Conservation (phyloP, 768 basidiomycete species). For the Nidularia sp. region DNA sequence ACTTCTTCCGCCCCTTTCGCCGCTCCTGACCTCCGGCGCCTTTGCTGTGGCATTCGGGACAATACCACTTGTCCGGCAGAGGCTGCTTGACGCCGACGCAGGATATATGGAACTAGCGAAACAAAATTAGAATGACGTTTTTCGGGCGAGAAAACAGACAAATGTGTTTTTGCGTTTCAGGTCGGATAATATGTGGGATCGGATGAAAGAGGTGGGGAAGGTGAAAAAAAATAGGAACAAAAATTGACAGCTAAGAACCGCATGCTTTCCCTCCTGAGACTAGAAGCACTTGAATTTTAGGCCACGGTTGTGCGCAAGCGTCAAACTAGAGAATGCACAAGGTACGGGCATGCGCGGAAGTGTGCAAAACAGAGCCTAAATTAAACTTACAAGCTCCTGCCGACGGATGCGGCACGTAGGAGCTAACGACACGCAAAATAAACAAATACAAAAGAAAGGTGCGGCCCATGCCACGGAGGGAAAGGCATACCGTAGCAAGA, state of each 20-base stretch:
- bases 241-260: neutral
- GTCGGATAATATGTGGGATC: neutral
- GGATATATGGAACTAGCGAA: slow-evolving; percentile 50
- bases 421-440: neutral
- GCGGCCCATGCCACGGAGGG: neutral
- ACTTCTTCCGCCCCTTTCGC: slow-evolving; percentile 38
- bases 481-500: neutral
- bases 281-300: neutral
- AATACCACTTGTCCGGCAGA: slow-evolving; percentile 53
- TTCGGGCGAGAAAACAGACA: neutral
- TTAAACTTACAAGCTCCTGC: neutral
- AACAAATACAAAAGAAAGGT: neutral
- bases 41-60: slow-evolving; percentile 44
- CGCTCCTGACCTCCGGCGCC: slow-evolving; percentile 17
- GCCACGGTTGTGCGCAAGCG: neutral
- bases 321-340: neutral
- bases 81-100: slow-evolving; percentile 51
- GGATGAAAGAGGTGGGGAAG: neutral
- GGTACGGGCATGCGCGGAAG: neutral
- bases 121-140: slow-evolving; percentile 1
- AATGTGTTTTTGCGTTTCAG: neutral
- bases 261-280: neutral
- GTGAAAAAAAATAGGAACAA: neutral
- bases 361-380: neutral
- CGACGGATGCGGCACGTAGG: neutral